Conservation (phyloP, 2,329 filamentous ascomycete genomes). For the Teratosphaeria destructans region DNA sequence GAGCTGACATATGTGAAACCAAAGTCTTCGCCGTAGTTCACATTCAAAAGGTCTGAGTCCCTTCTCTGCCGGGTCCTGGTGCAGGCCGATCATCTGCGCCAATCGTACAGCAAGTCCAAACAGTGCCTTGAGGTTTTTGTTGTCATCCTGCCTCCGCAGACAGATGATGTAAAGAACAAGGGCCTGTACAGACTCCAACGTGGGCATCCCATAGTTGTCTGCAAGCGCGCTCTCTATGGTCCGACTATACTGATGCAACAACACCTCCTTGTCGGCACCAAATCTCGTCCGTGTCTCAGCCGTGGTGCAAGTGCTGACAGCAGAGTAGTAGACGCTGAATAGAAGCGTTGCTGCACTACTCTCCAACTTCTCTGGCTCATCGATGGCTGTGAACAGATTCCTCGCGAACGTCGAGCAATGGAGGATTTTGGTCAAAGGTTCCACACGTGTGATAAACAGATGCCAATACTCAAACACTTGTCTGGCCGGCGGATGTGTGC, state of each 20-base stretch:
- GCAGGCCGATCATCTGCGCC: constrained; percentile 10
- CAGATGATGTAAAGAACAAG: constrained; percentile 9
- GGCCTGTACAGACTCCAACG: constrained; percentile 4
- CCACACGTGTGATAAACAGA: constrained; percentile 15
- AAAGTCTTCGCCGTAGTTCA: constrained; percentile 12
- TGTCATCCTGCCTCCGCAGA: constrained; percentile 5
- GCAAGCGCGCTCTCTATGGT: constrained; percentile 3
- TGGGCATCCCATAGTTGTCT: constrained; percentile 4
- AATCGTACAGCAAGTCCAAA: constrained; percentile 10
- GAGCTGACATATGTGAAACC: constrained; percentile 17
- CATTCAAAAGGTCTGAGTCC: constrained; percentile 7
- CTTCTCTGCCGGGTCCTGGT: constrained; percentile 6
- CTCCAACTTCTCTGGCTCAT: constrained; percentile 5
- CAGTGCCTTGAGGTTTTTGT: constrained; percentile 1
- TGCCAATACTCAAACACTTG: constrained; percentile 19
- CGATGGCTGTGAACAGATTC: constrained; percentile 11
- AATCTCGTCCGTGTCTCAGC: constrained; percentile 13
- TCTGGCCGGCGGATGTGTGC: constrained; percentile 11
- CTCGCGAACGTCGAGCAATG: constrained; percentile 16
- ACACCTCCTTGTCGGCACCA: constrained; percentile 10
- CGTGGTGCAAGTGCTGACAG: constrained; percentile 16
- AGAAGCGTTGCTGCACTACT: constrained; percentile 11
- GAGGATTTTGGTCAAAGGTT: constrained; percentile 19
- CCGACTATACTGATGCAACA: constrained; percentile 5
- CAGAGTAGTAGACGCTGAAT: constrained; percentile 18